These are phyloP conservation scores for Isabelozyma heimii DNA, from an alignment of 805 yeast genomes.

Conservation along the genomic window DNA sequence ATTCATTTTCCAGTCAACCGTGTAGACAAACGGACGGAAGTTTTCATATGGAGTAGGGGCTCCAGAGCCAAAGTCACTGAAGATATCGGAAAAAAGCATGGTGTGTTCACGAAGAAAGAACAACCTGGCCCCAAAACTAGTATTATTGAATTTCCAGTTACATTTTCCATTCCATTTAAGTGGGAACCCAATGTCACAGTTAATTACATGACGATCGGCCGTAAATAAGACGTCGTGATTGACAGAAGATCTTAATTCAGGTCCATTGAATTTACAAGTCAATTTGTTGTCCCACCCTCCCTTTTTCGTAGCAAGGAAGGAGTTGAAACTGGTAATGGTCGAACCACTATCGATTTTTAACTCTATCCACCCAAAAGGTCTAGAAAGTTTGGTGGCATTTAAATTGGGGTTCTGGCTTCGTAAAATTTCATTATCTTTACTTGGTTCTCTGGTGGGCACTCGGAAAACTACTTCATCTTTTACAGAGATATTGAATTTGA, in stretches of 20 bases:
- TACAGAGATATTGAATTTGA: conserved; percentile 53
- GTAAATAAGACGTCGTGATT: conserved; percentile 79
- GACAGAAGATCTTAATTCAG: conserved; percentile 77
- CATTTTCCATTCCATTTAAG: conserved; percentile 79
- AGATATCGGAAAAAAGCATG: conserved; percentile 65
- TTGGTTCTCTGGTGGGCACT: conserved; percentile 79
- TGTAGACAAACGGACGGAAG: conserved; percentile 70
- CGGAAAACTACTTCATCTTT: conserved; percentile 67
- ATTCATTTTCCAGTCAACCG: conserved; percentile 55
- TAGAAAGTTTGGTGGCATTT: conserved; percentile 17
- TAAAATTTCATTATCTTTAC: conserved; percentile 57
- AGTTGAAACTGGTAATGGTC: conserved; percentile 41
- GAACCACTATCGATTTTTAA: conserved; percentile 58
- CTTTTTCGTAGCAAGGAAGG: conserved; percentile 48
- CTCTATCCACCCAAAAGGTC: conserved; percentile 94
- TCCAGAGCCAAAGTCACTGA: conserved; percentile 75
- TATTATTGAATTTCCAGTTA: conserved; percentile 60
- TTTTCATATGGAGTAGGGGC: conserved; percentile 68
- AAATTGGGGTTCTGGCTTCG: conserved; percentile 7
- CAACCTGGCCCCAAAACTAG: conserved; percentile 50
- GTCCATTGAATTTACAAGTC: conserved; percentile 43
- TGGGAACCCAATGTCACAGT: conserved; percentile 66
- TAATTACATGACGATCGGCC: conserved; percentile 55
- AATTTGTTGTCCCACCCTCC: conserved; percentile 62
- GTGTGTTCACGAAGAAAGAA: conserved; percentile 83